Evolutionary conservation across 768 basidiomycete species (phyloP), one percentile per base, ranked within the genome.

Genomic region (Nevesoporus exiguus): DNA sequence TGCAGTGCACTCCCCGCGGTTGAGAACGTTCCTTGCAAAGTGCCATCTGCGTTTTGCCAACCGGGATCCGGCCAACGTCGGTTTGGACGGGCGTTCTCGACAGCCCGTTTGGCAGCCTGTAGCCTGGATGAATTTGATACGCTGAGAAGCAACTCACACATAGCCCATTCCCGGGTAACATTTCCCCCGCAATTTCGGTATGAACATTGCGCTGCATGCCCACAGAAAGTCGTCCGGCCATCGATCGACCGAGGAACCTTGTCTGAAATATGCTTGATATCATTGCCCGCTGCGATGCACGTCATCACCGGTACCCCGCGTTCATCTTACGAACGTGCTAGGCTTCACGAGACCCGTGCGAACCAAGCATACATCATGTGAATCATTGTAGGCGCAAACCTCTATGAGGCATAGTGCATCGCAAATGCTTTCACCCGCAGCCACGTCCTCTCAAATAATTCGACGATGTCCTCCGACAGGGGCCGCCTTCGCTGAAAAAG

Each of bases 401-500:
- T 25, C 46, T 49, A 63, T 33, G 22, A 47, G 17, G 56, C 54
- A 48, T 61, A 56, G 51, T 61, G 55, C 5, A 27, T 9, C 41
- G 53, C 58, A 42, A 33, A 31, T 10, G 34, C 21, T 45, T 52
- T 58, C 19, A 25, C 48, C 15, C 34, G 42, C 19, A 50, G 29
- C 59, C 59, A 63, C 3, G 49, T 49, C n/a, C 30, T 54, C 17
- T 60, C 53, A 42, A 61, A 33, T 6, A 57, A 10, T 44, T 48
- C 46, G 29, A 63, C 41, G 3, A 58, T 27, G 7, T 49, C 58
- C 11, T 57, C 48, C 1, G 62, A 47, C 33, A 62, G 43, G 34
- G 61, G 17, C 56, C 62, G 15, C 33, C 24, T 47, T 66, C 51
- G 25, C 69, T 64, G 49, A 50, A 55, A 62, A 45, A 39, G 40